phyloP scores from a whole-genome alignment of 805 yeast species.

The Candida sphagnicola region DNA sequence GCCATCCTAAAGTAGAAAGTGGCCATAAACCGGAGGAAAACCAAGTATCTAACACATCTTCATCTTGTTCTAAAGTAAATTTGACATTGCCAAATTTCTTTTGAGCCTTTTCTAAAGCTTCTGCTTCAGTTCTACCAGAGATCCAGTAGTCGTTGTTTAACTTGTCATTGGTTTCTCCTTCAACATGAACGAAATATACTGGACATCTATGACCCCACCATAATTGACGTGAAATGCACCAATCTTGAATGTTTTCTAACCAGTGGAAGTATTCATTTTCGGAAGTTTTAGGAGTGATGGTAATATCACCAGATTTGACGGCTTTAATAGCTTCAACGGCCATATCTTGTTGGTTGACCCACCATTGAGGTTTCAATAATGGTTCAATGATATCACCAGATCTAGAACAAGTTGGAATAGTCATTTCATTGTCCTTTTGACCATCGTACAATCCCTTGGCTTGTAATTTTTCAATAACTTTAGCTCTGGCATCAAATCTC shows the following conservation, averaged over 20 bases:
- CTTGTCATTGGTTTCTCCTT: slow-evolving; percentile 63
- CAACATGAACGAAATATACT: slow-evolving; percentile 80
- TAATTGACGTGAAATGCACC: slow-evolving; percentile 95
- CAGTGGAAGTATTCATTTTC: slow-evolving; percentile 93
- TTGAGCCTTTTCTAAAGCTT: slow-evolving; percentile 80
- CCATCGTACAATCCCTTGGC: slow-evolving; percentile 55
- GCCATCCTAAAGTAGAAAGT: slow-evolving; percentile 96
- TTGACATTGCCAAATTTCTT: slow-evolving; percentile 57
- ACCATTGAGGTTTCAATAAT: slow-evolving; percentile 97
- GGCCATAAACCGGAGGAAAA: slow-evolving; percentile 99
- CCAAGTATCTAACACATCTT: slow-evolving; percentile 98
- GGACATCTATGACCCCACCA: slow-evolving; percentile 99
- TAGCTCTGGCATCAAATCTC: slow-evolving; percentile 89
- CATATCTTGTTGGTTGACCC: slow-evolving; percentile 90
- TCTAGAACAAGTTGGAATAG: slow-evolving; percentile 90
- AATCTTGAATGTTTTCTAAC: slow-evolving; percentile 94
- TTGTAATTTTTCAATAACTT: slow-evolving; percentile 77
- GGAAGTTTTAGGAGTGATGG: slow-evolving; percentile 82
- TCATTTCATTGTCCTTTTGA: slow-evolving; percentile 93
- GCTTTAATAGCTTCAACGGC: slow-evolving; percentile 85
- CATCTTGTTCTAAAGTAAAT: slow-evolving; percentile 87
- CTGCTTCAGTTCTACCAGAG: slow-evolving; percentile 79
- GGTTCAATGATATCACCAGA: slow-evolving; percentile 98
- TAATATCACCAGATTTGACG: slow-evolving; percentile 75
- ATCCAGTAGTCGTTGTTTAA: slow-evolving; percentile 79